Evolutionary conservation across 106 monocot genomes (phyloP).

Genomic region (Dioscorea zingiberensis): DNA sequence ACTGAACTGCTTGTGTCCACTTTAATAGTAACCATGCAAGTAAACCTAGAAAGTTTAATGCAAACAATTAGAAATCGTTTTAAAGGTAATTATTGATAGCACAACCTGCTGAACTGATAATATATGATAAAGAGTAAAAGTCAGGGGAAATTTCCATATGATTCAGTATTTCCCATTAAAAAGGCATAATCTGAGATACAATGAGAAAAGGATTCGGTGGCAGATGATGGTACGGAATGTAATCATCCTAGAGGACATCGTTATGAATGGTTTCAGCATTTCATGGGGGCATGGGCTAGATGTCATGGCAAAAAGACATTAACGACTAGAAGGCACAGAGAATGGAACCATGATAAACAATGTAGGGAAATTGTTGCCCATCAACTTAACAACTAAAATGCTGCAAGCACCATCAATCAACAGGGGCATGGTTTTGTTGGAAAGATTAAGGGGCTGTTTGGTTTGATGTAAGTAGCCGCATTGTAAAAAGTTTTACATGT

Average conservation of each 20-base stretch:
- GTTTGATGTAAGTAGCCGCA: too few species aligned
- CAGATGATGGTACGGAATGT: too few species aligned
- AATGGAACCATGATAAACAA: neutral
- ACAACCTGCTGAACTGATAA: neutral
- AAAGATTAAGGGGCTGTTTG: neutral
- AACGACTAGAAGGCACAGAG: too few species aligned
- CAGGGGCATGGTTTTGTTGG: neutral
- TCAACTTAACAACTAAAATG: neutral
- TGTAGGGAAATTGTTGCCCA: neutral
- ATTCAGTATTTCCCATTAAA: too few species aligned
- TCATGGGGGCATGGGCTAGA: neutral
- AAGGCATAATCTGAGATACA: too few species aligned
- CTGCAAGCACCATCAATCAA: neutral
- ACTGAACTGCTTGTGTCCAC: slow-evolving; percentile 21
- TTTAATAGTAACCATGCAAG: slow-evolving; percentile 52
- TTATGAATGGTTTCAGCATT: neutral
- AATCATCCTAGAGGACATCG: too few species aligned
- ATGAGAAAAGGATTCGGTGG: too few species aligned
- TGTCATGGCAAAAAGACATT: too few species aligned
- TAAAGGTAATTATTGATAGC: neutral
- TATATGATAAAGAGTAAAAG: neutral
- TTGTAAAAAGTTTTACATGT: too few species aligned
- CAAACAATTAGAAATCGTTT: neutral
- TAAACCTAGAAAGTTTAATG: slow-evolving; percentile 37
- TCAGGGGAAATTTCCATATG: too few species aligned